These are phyloP conservation scores for Ogataea nakhonphanomensis DNA, from an alignment of 805 yeast genomes.

Conservation along the genomic window DNA sequence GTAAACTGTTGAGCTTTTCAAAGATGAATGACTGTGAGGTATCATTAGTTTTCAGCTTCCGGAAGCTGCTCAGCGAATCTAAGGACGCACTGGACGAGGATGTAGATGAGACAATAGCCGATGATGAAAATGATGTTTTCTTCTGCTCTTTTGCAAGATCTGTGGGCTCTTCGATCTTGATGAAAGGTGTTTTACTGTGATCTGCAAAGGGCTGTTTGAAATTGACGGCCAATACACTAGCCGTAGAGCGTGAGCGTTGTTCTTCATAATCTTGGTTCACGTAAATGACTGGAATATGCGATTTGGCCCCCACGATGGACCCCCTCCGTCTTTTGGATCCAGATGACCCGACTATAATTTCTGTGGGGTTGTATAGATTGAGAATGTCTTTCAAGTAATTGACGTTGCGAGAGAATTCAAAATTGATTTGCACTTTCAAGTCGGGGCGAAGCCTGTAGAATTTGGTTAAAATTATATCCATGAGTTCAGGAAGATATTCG, in stretches of 20 bases:
- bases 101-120: constrained; percentile 13
- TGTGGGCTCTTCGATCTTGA: constrained; percentile 12
- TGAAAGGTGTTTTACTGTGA: constrained; percentile 15
- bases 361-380: constrained; percentile 55
- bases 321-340: constrained; percentile 25
- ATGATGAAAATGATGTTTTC: constrained; percentile 9
- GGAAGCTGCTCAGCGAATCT: constrained; percentile 16
- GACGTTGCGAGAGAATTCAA: constrained; percentile 53
- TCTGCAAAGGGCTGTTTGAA: constrained; percentile 23
- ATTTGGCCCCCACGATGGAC: constrained; percentile 26
- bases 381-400: constrained; percentile 52
- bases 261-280: constrained; percentile 17
- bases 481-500: constrained; percentile 32
- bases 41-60: constrained; percentile 21
- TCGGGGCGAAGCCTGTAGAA: constrained; percentile 31
- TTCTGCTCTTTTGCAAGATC: constrained; percentile 4
- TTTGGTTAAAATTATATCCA: constrained; percentile 37
- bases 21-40: constrained; percentile 19
- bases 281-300: constrained; percentile 28
- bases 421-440: constrained; percentile 44
- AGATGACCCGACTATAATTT: constrained; percentile 42
- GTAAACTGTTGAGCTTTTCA: constrained; percentile 27
- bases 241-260: constrained; percentile 9
- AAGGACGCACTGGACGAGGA: constrained; percentile 16
- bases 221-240: constrained; percentile 19